Base-by-base conservation (phyloP, 169 alveolate genomes). In the Eimeria zaria region DNA sequence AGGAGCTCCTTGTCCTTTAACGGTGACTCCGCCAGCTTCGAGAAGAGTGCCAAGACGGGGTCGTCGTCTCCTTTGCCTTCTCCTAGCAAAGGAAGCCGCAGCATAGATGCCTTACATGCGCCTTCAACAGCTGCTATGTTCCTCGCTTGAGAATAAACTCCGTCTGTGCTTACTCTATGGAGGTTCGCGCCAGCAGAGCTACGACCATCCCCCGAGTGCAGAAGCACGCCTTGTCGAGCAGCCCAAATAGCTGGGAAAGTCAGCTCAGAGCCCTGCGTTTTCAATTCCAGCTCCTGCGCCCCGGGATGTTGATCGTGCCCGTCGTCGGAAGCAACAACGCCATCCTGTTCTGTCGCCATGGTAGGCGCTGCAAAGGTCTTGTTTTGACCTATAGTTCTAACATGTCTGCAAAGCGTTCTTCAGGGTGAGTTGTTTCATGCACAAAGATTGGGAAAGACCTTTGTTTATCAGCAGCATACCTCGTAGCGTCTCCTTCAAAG, bases 1-100 rank as follows among this genome's bases (percentile, higher is more conserved):
- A 87, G 93, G 58, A 67, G 81, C 48, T 83, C 93, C n/a, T 62
- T 33, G 33, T 87, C 93, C 83, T 60, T 62, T 11, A 83, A 64
- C 64, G 62, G 30, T 27, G 81, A 39, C 64, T 87, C 93, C 78
- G 93, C 93, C 78, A 87, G 55, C 44, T 87, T 87, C 8, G 93
- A 48, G 83, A 87, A 87, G 0, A 87, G 93, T 7, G 93, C 93
- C 22, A 62, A 62, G 83, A 81, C 62, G 27, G 62, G 93, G 41
- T 55, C 93, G 53, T 18, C 36, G 83, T 85, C 76, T 60, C 27
- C 84, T n/a, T n/a, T n/a, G n/a, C n/a, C n/a, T n/a, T n/a, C n/a
- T n/a, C n/a, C n/a, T n/a, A 41, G 93, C 93, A 48, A 71, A 39
- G 9, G 89, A 39, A 14, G 89, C 69, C 24, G 55, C 53, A 58